Percentiles rank a stretch among this genome's conserved stretches.
These are phyloP conservation scores for Capsella bursapastoris DNA, from an alignment of 345 rosid genomes.

Conservation along the genomic window DNA sequence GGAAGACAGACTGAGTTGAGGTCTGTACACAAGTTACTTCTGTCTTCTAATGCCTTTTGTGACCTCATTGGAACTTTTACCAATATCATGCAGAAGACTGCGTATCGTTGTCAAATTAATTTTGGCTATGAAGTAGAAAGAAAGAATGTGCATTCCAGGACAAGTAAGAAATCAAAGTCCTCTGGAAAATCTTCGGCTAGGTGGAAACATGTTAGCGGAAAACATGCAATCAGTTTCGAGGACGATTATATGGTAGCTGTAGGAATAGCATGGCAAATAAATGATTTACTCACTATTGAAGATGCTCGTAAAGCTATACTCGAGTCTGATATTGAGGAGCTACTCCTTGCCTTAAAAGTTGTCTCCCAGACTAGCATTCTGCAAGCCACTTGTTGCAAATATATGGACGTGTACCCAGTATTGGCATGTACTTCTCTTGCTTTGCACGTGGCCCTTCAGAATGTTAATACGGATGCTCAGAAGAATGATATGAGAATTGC, in stretches of 20 bases:
- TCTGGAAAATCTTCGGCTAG: constrained; percentile 55
- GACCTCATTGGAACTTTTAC: constrained; percentile 65
- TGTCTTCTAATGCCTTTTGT: constrained; percentile 56
- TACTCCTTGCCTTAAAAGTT: constrained; percentile 61
- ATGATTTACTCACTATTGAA: constrained; percentile 64
- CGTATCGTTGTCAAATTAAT: constrained; percentile 76
- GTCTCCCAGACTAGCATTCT: constrained; percentile 77
- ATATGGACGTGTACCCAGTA: constrained; percentile 70
- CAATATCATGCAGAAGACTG: constrained; percentile 63
- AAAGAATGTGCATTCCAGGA: constrained; percentile 46
- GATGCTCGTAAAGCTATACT: constrained; percentile 59
- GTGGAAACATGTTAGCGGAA: constrained; percentile 64
- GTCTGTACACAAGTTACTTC: constrained; percentile 76
- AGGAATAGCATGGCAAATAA: constrained; percentile 93
- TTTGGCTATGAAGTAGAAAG: constrained; percentile 68
- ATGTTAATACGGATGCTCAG: constrained; percentile 39
- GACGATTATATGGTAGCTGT: constrained; percentile 70
- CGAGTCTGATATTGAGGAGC: constrained; percentile 62
- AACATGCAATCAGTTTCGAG: constrained; percentile 57
- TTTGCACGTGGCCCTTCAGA: constrained; percentile 59
- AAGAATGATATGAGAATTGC: constrained; percentile 33
- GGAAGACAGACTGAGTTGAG: constrained; percentile 74
- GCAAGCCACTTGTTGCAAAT: constrained; percentile 55
- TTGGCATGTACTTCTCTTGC: constrained; percentile 76
- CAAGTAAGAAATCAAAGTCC: constrained; percentile 63